phyloP scores from a whole-genome alignment of 2,329 filamentous ascomycete genomes.

The Phialocephala subalpina region DNA sequence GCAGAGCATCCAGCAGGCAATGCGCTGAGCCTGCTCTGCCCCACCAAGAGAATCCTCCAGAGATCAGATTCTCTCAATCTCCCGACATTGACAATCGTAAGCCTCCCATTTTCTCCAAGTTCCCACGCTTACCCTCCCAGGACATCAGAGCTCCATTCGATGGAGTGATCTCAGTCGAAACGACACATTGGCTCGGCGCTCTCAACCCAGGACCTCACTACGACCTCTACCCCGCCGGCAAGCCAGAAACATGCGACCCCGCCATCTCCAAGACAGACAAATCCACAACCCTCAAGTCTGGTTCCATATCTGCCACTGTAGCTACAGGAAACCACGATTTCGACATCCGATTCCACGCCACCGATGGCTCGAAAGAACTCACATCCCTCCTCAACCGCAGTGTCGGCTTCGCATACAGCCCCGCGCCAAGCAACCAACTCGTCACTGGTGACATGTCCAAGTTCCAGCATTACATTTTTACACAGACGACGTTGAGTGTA shows the following conservation, averaged over 20 bases:
- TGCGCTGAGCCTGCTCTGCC: conserved; percentile 62
- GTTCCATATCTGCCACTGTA: conserved; percentile 60
- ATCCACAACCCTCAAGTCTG: conserved; percentile 59
- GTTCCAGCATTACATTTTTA: conserved; percentile 64
- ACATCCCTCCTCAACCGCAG: conserved; percentile 63
- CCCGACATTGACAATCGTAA: conserved; percentile 59
- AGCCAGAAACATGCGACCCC: conserved; percentile 48
- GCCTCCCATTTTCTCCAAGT: conserved; percentile 20
- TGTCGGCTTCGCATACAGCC: conserved; percentile 64
- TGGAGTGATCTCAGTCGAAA: conserved; percentile 66
- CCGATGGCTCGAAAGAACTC: conserved; percentile 56
- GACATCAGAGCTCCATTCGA: conserved; percentile 65
- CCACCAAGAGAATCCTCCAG: conserved; percentile 60
- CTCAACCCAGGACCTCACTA: conserved; percentile 61
- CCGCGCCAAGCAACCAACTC: conserved; percentile 59
- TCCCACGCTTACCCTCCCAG: conserved; percentile 38
- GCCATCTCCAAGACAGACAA: conserved; percentile 51
- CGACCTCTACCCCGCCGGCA: conserved; percentile 62
- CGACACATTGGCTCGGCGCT: conserved; percentile 64
- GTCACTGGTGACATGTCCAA: conserved; percentile 61
- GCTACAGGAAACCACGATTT: conserved; percentile 58
- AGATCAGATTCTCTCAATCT: conserved; percentile 65
- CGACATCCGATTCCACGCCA: conserved; percentile 62
- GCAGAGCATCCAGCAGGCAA: conserved; percentile 52
- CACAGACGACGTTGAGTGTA: conserved; percentile 61